These are phyloP conservation scores for Vinca minor DNA, from an alignment of 257 asterid species.

Conservation along the genomic window DNA sequence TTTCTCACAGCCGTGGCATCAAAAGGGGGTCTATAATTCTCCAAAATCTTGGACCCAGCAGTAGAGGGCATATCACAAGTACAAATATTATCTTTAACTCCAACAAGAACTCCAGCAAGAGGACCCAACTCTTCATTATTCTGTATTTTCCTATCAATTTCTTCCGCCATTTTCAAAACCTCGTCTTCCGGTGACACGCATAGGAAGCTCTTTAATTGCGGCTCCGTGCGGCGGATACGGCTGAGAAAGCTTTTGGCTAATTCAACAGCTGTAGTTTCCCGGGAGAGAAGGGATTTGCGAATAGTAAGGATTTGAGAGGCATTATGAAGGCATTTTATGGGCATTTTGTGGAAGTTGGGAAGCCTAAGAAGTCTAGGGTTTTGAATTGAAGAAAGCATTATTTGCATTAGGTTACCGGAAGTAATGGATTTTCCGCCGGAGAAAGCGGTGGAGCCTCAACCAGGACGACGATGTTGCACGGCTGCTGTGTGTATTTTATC, in stretches of 20 bases:
- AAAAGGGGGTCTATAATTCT: slow-evolving; percentile 68
- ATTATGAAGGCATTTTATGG: slow-evolving; percentile 43
- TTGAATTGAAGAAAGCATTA: slow-evolving; percentile 54
- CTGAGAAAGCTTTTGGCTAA: slow-evolving; percentile 54
- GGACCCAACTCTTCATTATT: slow-evolving; percentile 61
- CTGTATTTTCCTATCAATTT: slow-evolving; percentile 51
- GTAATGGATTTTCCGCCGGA: no score
- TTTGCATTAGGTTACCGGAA: no score
- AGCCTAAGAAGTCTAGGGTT: slow-evolving; percentile 61
- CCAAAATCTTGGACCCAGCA: slow-evolving; percentile 81
- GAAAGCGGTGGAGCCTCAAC: no score
- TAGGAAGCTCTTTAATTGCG: slow-evolving; percentile 74
- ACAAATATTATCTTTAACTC: slow-evolving; percentile 88
- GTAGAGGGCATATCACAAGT: slow-evolving; percentile 83
- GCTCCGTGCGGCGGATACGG: slow-evolving; percentile 71
- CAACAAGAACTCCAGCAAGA: slow-evolving; percentile 76
- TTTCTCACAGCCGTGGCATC: slow-evolving; percentile 89
- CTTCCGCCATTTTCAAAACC: slow-evolving; percentile 60
- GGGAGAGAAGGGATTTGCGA: slow-evolving; percentile 62
- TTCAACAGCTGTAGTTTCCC: slow-evolving; percentile 65
- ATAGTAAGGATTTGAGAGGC: slow-evolving; percentile 65
- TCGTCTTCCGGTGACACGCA: slow-evolving; percentile 49
- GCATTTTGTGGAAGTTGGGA: slow-evolving; percentile 15
- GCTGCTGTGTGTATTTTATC: no score
- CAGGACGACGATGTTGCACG: no score